Evolutionary conservation across 2,329 filamentous ascomycete genomes (phyloP).

Genomic region (Colletotrichum gigasporum): DNA sequence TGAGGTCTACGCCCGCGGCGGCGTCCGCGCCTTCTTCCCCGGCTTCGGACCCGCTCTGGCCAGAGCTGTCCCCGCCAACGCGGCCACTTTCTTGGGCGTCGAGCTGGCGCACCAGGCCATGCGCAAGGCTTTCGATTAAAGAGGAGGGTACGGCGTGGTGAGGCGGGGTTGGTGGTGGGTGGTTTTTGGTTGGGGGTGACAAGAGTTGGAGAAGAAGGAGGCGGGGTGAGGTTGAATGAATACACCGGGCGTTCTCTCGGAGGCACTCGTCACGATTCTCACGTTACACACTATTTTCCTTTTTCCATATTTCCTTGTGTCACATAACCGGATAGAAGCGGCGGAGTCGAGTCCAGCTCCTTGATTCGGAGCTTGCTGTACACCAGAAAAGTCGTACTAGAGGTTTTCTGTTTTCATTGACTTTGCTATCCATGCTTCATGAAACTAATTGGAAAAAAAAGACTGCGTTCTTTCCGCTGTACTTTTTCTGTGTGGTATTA

Average conservation of each 20-base stretch:
- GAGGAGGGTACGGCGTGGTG: background rate
- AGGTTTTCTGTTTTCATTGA: background rate
- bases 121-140: constrained; percentile 73
- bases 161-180: background rate
- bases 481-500: constrained; percentile 7
- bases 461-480: background rate
- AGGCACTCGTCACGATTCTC: background rate
- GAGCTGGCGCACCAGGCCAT: constrained; percentile 86
- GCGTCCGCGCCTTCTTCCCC: constrained; percentile 94
- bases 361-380: background rate
- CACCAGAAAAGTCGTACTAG: background rate
- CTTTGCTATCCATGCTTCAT: background rate
- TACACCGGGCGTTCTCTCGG: background rate
- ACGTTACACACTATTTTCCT: background rate
- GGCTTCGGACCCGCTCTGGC: constrained; percentile 93
- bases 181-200: background rate
- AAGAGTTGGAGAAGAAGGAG: background rate
- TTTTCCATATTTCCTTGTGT: background rate
- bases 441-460: background rate
- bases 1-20: constrained; percentile 84
- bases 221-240: background rate
- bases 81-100: constrained; percentile 90
- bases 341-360: background rate
- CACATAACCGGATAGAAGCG: constrained; percentile 3
- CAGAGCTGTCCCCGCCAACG: constrained; percentile 94